Base-by-base conservation (phyloP, 805 yeast species). In the Myxozyma monticola region DNA sequence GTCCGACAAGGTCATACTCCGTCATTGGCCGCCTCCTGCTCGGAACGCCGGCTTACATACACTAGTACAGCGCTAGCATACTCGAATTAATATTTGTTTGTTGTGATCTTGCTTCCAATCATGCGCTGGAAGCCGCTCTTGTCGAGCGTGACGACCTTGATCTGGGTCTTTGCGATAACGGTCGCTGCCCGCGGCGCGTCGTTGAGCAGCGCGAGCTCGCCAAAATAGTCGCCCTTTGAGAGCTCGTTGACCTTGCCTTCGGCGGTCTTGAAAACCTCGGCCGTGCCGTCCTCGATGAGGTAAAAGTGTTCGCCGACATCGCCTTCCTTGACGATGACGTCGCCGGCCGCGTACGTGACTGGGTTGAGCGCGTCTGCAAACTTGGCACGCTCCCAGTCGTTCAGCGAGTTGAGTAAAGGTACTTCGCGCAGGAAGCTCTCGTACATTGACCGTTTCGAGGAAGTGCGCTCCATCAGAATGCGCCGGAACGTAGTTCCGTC, bases 111-210 rank as follows among this genome's bases (percentile, higher is more conserved):
- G 31, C 45, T 41, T 15, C 99, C 99, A 56, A 93, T 76, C 60
- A 93, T 76, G 69, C 98, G 81, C 70, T 88, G 90, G 74, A 93
- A 93, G 0, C 96, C 98, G 55, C 85, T 79, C 72, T 91, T 88
- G 55, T 88, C 95, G 61, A 93, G 76, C 2, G 93, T 84, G n/a
- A 95, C 98, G 34, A 90, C 95, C 63, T 86, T 86, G 25, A 93
- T 82, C 36, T 75, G 75, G 43, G 84, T 78, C 15, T 76, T 72
- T 1, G 96, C 96, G 44, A 76, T 80, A 33, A 93, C 93, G 4
- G 96, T 85, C 28, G 99, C 99, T 66, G 87, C 93, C 70, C 99
- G 81, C 55, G 98, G 98, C 51, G 82, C 73, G 66, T 93, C 96
- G 63, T 90, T 85, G 61, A 93, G 76, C 61, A 93, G 74, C 2